Evolutionary conservation across 192 early-diverging fungal genomes (phyloP), one percentile per base, ranked within the genome.

Genomic region (Dispira simplex): DNA sequence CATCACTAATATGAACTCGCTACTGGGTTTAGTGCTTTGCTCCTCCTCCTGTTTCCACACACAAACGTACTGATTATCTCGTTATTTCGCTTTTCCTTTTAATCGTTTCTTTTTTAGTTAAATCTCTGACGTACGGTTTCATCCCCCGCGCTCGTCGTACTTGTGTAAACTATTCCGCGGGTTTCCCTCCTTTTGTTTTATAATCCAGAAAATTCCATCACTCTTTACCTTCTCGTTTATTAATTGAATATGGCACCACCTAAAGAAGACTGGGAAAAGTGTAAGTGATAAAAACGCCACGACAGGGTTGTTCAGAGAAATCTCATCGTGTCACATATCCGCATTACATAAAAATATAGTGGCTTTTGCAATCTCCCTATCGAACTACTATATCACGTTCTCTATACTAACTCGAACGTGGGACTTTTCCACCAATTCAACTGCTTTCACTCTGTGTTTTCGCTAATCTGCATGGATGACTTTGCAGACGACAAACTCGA

Each of bases 241-340:
- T 39, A 39, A 6, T 6, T 39, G 32, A 53, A 46, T 59, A 81
- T 67, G 46, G 90, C 90, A 84, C 81, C 88, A 68, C 93, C 93
- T 67, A 94, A 93, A 77, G 79, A 80, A 60, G 83, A 94, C 75
- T 98, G 96, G 96, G 96, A 98, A 76, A 96, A 96, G 77, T 96
- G 90, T 96, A 88, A 57, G 79, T 71, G 46, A 2, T 46, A 46
- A 23, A 18, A 56, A 11, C 43, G 27, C 27, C 39, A 14, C 1
- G 44, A 14, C 9, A 62, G 18, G 12, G 14, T 25, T 8, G 3
- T 1, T 28, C 9, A 3, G 13, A 56, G 25, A 13, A 13, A 21
- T 21, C 9, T 21, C 54, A 18, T 56, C 54, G 2, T 21, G 20
- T 21, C 21, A 21, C 23, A 14, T 13, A 51, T 51, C 1, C 48